Evolutionary conservation across 176 grass and related monocot species (phyloP).

Genomic region (Triticum monococcum): DNA sequence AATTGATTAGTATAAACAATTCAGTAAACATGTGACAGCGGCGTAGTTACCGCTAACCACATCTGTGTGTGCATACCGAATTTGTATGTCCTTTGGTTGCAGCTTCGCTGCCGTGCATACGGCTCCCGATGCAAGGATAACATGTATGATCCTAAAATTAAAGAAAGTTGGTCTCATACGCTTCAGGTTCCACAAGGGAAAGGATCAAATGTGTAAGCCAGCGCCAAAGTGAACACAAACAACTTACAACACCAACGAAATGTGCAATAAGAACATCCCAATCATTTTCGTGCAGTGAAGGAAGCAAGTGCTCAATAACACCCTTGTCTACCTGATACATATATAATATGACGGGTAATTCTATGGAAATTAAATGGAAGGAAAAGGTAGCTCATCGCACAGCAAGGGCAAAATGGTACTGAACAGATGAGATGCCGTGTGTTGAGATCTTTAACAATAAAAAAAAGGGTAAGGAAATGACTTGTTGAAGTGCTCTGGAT

Average conservation of each 20-base stretch:
- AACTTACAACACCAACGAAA: constrained; percentile 95
- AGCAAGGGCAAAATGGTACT: constrained; percentile 1
- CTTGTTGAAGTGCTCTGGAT: constrained; percentile 82
- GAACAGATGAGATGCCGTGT: constrained; percentile 61
- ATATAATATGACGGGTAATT: constrained; percentile 9
- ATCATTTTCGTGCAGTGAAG: constrained; percentile 72
- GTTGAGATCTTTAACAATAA: constrained; percentile 96
- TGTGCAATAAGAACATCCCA: constrained; percentile 97
- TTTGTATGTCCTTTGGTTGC: no score
- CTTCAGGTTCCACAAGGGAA: constrained; percentile 24
- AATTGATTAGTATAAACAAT: no score
- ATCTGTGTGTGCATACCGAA: no score
- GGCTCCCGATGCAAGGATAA: constrained; percentile 67
- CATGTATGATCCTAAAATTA: constrained; percentile 80
- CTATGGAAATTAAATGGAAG: neutral
- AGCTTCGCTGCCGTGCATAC: constrained; percentile 57
- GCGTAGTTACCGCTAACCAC: no score
- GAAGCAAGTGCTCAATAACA: constrained; percentile 83
- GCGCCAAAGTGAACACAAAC: neutral
- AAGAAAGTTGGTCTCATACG: constrained; percentile 46
- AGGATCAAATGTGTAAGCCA: constrained; percentile 2
- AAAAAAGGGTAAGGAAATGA: constrained; percentile 89
- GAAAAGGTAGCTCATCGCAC: neutral
- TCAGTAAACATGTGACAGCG: no score
- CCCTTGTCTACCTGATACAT: constrained; percentile 80